Evolutionary conservation across 2,329 filamentous ascomycete genomes (phyloP), one percentile per base, ranked within the genome.

Genomic region (Hypoxylon sp.): DNA sequence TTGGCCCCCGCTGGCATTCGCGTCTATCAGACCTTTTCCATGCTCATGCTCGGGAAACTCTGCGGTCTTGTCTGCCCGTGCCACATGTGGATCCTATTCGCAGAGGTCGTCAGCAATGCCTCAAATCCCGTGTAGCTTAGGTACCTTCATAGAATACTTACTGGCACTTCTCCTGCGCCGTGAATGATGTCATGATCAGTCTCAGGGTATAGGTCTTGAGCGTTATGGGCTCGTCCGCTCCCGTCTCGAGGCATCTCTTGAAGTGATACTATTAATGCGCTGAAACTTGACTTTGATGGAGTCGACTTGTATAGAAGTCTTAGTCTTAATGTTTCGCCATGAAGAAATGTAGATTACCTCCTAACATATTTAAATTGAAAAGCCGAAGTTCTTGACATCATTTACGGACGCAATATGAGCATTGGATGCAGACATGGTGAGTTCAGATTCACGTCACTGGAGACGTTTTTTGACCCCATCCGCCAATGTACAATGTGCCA

Each of bases 241-340:
- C 82, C 82, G 63, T 81, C 75, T 72, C 81, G 80, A 79, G 82
- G 82, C 83, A 84, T 85, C 61, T 46, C n/a, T n/a, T 53, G 48
- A 41, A 32, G 24, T 50, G 22, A 30, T 49, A 44, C 11, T 34
- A 13, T 13, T 13, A 13, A 13, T 34, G 30, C 10, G 8, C 8
- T 34, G 30, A 15, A 13, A 13, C 30, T 34, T 34, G 22, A 44
- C 10, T 39, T 17, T 7, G 34, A 39, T 39, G 5, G n/a, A 10
- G 34, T 39, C n/a, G 34, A 19, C 7, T 39, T 17, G 7, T n/a
- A n/a, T n/a, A n/a, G 15, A 39, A 39, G 34, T 39, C 5, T 39
- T 17, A 17, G 10, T 10, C 19, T 39, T n/a, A 39, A 39, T 5
- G n/a, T n/a, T n/a, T n/a, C n/a, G n/a, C n/a, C 10, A 13, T 7